These are phyloP conservation scores for Microthyrium microscopicum DNA, from an alignment of 2,329 filamentous ascomycete species.

Conservation along the genomic window DNA sequence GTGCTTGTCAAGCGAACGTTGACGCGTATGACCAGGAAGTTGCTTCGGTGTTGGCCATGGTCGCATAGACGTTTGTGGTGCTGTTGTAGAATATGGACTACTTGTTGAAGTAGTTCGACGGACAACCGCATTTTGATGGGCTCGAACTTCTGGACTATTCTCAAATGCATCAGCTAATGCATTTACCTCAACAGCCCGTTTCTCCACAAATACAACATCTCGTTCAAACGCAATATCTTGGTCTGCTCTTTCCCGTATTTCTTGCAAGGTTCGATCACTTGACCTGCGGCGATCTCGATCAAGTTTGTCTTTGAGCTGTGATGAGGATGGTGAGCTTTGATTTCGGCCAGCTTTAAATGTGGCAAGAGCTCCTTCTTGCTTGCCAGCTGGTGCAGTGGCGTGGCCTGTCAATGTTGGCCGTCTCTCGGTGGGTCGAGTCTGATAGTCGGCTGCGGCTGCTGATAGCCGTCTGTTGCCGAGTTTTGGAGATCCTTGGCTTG, in stretches of 20 bases:
- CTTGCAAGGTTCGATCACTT: slow-evolving; percentile 21
- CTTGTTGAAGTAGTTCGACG: slow-evolving; percentile 69
- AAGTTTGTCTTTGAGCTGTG: slow-evolving; percentile 31
- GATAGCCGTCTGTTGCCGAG: too few species aligned
- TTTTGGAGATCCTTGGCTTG: too few species aligned
- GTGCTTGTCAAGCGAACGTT: slow-evolving; percentile 70
- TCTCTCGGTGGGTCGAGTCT: slow-evolving; percentile 23
- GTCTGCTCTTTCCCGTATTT: slow-evolving; percentile 48
- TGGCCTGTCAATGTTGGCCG: slow-evolving; percentile 27
- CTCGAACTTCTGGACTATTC: slow-evolving; percentile 50
- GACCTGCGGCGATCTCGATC: slow-evolving; percentile 25
- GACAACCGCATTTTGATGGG: slow-evolving; percentile 47
- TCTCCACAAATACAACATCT: slow-evolving; percentile 92
- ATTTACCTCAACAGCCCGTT: slow-evolving; percentile 89
- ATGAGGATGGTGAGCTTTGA: slow-evolving; percentile 25
- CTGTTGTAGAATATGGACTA: slow-evolving; percentile 48
- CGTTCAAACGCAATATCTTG: slow-evolving; percentile 82
- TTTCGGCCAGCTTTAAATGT: slow-evolving; percentile 46
- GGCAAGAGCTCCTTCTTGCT: slow-evolving; percentile 15
- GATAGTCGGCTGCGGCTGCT: slow-evolving; percentile 16
- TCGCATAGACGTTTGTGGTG: slow-evolving; percentile 38
- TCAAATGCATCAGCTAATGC: slow-evolving; percentile 91
- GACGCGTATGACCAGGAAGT: slow-evolving; percentile 53
- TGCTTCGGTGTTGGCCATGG: slow-evolving; percentile 48
- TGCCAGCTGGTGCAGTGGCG: slow-evolving; percentile 25